Base-by-base conservation (phyloP, 164 flowering plant species). In the Annona cherimola region DNA sequence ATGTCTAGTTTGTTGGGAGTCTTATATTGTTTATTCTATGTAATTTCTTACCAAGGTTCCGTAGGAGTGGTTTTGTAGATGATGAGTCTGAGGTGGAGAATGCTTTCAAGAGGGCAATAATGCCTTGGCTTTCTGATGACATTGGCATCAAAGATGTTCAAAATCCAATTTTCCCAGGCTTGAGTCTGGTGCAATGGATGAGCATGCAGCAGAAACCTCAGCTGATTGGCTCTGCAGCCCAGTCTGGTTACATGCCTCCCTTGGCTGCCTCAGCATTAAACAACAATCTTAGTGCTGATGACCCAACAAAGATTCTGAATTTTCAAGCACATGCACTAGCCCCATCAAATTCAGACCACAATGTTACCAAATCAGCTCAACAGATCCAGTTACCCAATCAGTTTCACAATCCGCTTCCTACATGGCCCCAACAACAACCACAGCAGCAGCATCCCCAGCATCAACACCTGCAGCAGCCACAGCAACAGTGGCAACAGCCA, bases 161-260 rank as follows among this genome's bases (percentile, higher is more conserved):
- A 9, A 89, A 73, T 80, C 84, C 97, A 7, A 78, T 90, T 42
- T 89, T 90, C 63, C 94, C 97, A 4, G 98, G 98, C 61, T 78
- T 90, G 76, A 94, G 92, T 78, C 83, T 90, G 71, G 89, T 87
- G 63, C 98, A 94, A 79, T 94, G 98, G 98, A 94, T 94, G 98
- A 94, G 79, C 81, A 87, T 90, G 97, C 76, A 68, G 60, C 97
- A 90, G 70, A 90, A 84, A 75, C 84, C 86, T 76, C 98, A 88
- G 72, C 76, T 89, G 39, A 45, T 69, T 60, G 68, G 62, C 61
- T 73, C 89, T 20, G 81, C 85, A 42, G 76, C 86, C 67, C 98
- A 94, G 57, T 76, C 96, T 1, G 95, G 87, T 67, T 71, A 79
- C 66, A 78, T 88, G 42, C 89, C 96, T 18, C 73, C 89, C 43